A percentile compares a stretch with the other conserved stretches of the same genome.
These are phyloP conservation scores for Pyrus communis DNA, from an alignment of 306 rosid genomes.

Conservation along the genomic window DNA sequence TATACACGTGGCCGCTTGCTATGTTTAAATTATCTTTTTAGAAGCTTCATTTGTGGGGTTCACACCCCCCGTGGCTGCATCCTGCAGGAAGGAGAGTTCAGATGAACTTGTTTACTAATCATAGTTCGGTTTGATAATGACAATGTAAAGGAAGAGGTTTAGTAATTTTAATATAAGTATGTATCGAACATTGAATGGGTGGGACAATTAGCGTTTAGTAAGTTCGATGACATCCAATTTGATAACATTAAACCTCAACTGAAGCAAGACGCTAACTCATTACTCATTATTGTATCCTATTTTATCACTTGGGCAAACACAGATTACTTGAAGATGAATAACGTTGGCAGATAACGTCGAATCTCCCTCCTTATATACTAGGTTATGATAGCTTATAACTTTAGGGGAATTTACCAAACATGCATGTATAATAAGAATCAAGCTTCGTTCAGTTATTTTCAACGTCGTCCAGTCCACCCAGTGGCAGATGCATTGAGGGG, in stretches of 20 bases:
- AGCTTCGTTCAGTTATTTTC: not conserved
- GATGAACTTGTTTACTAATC: not conserved
- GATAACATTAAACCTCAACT: not conserved
- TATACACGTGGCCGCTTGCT: constrained; percentile 20
- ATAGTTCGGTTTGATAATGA: constrained; percentile 14
- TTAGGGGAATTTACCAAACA: not conserved
- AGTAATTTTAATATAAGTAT: not conserved
- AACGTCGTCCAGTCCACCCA: too few relatives aligned
- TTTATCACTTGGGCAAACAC: not conserved
- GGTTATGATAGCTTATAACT: too few relatives aligned
- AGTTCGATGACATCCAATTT: not conserved
- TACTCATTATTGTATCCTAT: too few relatives aligned
- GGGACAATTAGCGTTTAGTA: not conserved
- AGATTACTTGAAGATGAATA: not conserved
- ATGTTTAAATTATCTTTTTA: not conserved
- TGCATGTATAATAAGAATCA: not conserved
- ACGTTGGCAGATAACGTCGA: too few relatives aligned
- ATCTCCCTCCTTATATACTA: too few relatives aligned
- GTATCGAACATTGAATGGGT: not conserved
- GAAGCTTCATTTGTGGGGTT: constrained; percentile 29
- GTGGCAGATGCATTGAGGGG: too few relatives aligned
- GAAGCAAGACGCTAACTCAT: not conserved
- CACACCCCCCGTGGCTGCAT: not conserved
- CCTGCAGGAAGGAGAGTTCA: not conserved
- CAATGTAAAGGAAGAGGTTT: not conserved